phyloP scores from a whole-genome alignment of 768 basidiomycete genomes.

The Favolaschia claudopus region DNA sequence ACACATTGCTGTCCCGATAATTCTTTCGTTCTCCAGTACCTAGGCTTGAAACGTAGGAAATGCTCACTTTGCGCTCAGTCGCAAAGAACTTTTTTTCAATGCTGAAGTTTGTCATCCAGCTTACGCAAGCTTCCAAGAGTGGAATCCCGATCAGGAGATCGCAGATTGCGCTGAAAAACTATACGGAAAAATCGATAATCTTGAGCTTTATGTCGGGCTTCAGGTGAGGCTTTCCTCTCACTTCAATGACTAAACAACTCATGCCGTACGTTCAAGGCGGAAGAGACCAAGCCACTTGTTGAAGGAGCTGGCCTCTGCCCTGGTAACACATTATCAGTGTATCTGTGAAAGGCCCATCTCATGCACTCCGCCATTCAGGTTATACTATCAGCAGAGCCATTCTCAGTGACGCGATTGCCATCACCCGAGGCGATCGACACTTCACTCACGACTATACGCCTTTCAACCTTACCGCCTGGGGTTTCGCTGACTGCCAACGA shows the following conservation, averaged over 20 bases:
- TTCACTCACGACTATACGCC: constrained; percentile 86
- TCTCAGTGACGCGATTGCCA: constrained; percentile 84
- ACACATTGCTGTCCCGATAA: not conserved
- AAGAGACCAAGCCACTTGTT: constrained; percentile 76
- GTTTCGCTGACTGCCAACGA: constrained; percentile 83
- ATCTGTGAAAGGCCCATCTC: not conserved
- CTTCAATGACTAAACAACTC: not conserved
- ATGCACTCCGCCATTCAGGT: constrained; percentile 50
- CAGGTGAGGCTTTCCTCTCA: not conserved
- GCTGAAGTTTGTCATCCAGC: too few species aligned
- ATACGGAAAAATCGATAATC: constrained; percentile 76
- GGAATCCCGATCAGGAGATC: constrained; percentile 79
- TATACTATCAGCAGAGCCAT: constrained; percentile 89
- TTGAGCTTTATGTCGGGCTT: constrained; percentile 84
- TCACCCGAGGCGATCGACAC: constrained; percentile 83
- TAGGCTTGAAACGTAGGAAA: constrained; percentile 75
- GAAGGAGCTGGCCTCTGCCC: constrained; percentile 88
- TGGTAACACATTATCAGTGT: constrained; percentile 46
- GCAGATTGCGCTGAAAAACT: constrained; percentile 77
- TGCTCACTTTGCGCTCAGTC: not conserved
- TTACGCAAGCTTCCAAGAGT: constrained; percentile 76
- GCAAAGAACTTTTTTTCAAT: not conserved
- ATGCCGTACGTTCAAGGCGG: constrained; percentile 59
- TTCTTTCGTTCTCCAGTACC: constrained; percentile 53
- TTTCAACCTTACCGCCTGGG: constrained; percentile 83